Evolutionary conservation across 768 basidiomycete genomes (phyloP), one percentile per base, ranked within the genome.

Genomic region (Hortiboletus campestris): DNA sequence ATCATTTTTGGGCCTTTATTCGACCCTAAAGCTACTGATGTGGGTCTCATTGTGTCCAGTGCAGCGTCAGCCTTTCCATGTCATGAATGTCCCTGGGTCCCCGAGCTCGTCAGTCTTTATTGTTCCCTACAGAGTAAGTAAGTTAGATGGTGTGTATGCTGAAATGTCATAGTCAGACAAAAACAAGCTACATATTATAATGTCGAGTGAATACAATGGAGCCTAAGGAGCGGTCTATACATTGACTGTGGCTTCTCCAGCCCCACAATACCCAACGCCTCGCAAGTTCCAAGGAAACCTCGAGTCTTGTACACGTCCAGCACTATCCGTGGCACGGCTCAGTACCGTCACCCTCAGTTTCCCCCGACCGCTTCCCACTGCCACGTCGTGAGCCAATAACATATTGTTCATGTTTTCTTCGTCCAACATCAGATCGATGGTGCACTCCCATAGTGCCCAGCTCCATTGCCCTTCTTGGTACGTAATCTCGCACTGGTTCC

Each of bases 381-480:
- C 22, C 51, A 38, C 17, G 17, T 56, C 31, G 9, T 22, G 14
- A 19, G 42, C 51, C 42, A 46, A 22, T 10, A 46, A 17, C 45
- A 49, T 52, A 3, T 10, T 49, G 22, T 59, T 69, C 45, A 63
- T 59, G 4, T 60, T 64, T 43, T 63, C 63, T 28, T 63, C 60
- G 47, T 64, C 67, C 54, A 55, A 31, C 49, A 56, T 19, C 39
- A 73, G 67, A 8, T 71, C 66, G 14, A 89, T 13, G 46, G 76
- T 72, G 4, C 66, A 74, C 63, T 86, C 83, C 88, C 88, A 89
- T 20, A 88, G 65, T 6, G 83, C 80, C 88, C 88, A 90, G 62
- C 87, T 87, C 86, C 86, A 89, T 58, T 67, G 78, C 4, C 86
- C 85, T 35, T 80, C 72, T 51, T 81, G 83, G 57, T 87, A 86